Evolutionary conservation across 2,329 filamentous ascomycete species (phyloP).

Genomic region (Paramyrothecium sp.): DNA sequence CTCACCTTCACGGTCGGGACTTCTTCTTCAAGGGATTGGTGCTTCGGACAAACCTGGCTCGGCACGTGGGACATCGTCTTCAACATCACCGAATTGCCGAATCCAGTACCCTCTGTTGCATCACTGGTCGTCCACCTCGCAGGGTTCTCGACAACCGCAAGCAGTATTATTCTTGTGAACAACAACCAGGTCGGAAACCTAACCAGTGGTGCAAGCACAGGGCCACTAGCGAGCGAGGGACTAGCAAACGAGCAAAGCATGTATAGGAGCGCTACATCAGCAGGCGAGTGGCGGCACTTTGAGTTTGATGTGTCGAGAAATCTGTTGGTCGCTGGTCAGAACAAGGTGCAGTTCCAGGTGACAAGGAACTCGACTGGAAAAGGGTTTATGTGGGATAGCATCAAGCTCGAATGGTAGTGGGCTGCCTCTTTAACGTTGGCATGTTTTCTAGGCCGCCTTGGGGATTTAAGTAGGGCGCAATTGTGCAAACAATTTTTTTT

Average conservation of each 20-base stretch:
- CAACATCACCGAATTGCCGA: background rate
- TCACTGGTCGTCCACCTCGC: background rate
- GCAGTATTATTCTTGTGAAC: background rate
- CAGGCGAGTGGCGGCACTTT: constrained; percentile 1
- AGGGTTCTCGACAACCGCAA: background rate
- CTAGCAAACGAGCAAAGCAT: constrained; percentile 1
- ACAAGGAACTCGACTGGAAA: background rate
- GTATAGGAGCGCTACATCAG: background rate
- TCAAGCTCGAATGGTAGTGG: background rate
- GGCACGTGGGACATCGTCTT: background rate
- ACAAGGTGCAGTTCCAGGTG: background rate
- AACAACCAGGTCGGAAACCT: background rate
- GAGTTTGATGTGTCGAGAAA: background rate
- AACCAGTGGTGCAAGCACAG: background rate
- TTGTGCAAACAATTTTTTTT: no score
- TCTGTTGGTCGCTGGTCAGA: background rate
- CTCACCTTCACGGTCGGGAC: background rate
- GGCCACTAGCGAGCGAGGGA: background rate
- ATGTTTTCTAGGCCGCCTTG: no score
- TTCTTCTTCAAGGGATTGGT: background rate
- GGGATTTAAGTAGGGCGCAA: no score
- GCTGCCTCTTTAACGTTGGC: no score
- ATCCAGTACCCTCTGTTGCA: background rate
- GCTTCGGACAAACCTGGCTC: constrained; percentile 1
- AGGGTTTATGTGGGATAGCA: constrained; percentile 1